Percentiles rank a stretch among this genome's conserved stretches.
These are phyloP conservation scores for Teunomyces cretensis DNA, from an alignment of 805 yeast genomes.

Conservation along the genomic window DNA sequence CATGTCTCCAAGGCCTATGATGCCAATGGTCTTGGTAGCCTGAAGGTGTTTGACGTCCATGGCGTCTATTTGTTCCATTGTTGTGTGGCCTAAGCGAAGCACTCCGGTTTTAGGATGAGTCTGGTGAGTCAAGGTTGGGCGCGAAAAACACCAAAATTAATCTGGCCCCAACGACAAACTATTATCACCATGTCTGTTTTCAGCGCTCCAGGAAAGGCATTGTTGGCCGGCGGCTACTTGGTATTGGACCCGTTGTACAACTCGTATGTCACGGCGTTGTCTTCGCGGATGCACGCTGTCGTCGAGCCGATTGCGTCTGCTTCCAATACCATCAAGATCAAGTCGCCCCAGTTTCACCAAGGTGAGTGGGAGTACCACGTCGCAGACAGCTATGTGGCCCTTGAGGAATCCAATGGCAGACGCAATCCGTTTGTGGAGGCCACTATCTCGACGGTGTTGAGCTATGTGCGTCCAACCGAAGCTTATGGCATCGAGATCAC, in stretches of 20 bases:
- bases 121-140: not conserved
- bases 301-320: conserved; percentile 19
- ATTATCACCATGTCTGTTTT: conserved; percentile 55
- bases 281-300: conserved; percentile 86
- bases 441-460: conserved; percentile 54
- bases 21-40: conserved; percentile 64
- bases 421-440: conserved; percentile 76
- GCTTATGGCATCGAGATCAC: conserved; percentile 47
- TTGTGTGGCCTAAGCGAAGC: too few species aligned
- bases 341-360: conserved; percentile 73
- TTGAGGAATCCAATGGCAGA: conserved; percentile 31
- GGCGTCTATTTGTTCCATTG: not conserved
- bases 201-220: conserved; percentile 95
- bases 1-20: conserved; percentile 97
- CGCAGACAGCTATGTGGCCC: conserved; percentile 6
- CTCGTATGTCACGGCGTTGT: conserved; percentile 82
- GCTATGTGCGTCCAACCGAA: conserved; percentile 44
- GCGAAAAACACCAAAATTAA: not conserved
- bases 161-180: too few species aligned
- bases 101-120: too few species aligned
- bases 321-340: conserved; percentile 38
- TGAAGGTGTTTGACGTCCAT: conserved; percentile 4
- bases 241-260: conserved; percentile 76
- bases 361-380: conserved; percentile 68
- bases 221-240: conserved; percentile 91